Base-by-base conservation (phyloP, 2,329 filamentous ascomycete genomes). In the Phyllosticta ampelicida region DNA sequence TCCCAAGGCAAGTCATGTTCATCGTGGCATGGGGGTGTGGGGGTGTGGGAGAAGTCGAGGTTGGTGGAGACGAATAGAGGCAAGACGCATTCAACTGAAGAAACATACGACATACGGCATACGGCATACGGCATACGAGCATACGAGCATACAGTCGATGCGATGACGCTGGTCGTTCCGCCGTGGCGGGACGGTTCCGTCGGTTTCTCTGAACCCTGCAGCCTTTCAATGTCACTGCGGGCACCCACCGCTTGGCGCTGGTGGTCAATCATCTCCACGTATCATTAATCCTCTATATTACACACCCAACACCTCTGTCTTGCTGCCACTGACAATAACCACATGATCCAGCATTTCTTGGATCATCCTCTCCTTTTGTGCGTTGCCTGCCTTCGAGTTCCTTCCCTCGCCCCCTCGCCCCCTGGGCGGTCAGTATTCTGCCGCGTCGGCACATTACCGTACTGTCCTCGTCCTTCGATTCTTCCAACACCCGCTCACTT, bases 151-250 rank as follows among this genome's bases (percentile, higher is more conserved):
- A n/a, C n/a, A n/a, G n/a, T 51, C 29, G 48, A 21, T 28, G 56
- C 53, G 56, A 59, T 59, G 56, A 59, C 56, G 56, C 56, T 53
- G 50, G 26, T 36, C 51, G 50, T 49, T 44, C 56, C 36, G 51
- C 30, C 19, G 56, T 51, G 51, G 11, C 44, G 56, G 56, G 28
- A 30, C 50, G 50, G 21, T 55, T 55, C 48, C 26, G 55, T 44
- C 20, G 44, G 48, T 10, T 51, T 56, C 55, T 48, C 29, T 53
- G 55, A 44, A 44, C 36, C 36, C 36, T 57, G 55, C 55, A 26
- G 50, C 23, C 55, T 50, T 28, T 56, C 49, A 26, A 3, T n/a
- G n/a, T 26, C 23, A 26, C 23, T 3, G 23, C 23, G n/a, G n/a
- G 3, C 23, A 26, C 8, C 36, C 26, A 36, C 19, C n/a, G n/a